phyloP scores from a whole-genome alignment of 257 asterid genomes.

The Linaria vulgaris region DNA sequence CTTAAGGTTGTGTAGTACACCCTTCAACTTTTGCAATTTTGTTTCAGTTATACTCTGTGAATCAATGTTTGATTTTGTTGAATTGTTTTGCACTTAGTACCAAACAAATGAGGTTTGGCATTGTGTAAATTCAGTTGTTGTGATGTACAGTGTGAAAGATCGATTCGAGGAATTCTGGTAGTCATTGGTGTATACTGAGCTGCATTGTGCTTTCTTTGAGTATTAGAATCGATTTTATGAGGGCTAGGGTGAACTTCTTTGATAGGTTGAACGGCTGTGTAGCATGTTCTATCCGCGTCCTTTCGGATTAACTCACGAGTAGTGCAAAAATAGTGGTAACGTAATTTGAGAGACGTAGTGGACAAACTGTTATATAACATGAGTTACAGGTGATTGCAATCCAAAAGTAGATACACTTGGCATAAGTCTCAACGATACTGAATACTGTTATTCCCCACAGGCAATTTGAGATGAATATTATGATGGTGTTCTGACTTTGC shows the following conservation, averaged over 20 bases:
- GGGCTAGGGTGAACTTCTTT: no score
- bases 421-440: not conserved
- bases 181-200: not conserved
- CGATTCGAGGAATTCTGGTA: no score
- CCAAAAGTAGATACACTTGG: not conserved
- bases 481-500: no score
- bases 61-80: not conserved
- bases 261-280: no score
- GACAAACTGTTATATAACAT: no score
- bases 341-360: no score
- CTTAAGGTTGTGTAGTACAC: constrained; percentile 88
- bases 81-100: not conserved
- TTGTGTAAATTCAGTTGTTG: not conserved
- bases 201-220: not conserved
- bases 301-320: no score
- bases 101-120: not conserved
- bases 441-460: not conserved
- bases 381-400: no score
- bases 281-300: no score
- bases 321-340: no score
- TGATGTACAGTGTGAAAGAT: no score
- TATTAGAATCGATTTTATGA: not conserved
- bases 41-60: not conserved
- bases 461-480: not conserved
- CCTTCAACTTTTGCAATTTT: not conserved